Evolutionary conservation across 1,139 yeast species (phyloP).

Genomic region (Trichomonascaceae sp.): DNA sequence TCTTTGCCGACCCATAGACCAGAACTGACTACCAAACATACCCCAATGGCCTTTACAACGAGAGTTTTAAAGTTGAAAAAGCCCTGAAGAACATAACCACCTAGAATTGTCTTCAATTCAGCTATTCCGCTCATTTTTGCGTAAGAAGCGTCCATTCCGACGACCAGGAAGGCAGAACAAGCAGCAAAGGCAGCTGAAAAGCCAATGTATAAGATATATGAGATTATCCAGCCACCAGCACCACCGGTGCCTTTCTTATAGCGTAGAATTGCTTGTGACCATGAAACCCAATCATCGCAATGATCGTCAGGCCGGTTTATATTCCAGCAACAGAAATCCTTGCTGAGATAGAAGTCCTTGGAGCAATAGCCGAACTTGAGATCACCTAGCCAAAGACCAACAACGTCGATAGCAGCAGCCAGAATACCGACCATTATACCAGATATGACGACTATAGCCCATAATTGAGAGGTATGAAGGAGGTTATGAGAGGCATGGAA

Average conservation of each 20-base stretch:
- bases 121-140: slow-evolving; percentile 65
- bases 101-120: slow-evolving; percentile 57
- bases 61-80: slow-evolving; percentile 48
- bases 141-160: slow-evolving; percentile 38
- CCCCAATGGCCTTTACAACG: slow-evolving; percentile 46
- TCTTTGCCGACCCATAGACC: slow-evolving; percentile 92
- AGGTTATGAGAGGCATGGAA: neutral
- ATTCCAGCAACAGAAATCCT: slow-evolving; percentile 37
- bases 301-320: slow-evolving; percentile 24
- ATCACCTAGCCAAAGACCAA: slow-evolving; percentile 59
- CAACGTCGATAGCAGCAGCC: slow-evolving; percentile 55
- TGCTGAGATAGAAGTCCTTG: slow-evolving; percentile 34
- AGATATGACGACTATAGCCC: slow-evolving; percentile 54
- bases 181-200: slow-evolving; percentile 32
- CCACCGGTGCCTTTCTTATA: slow-evolving; percentile 17
- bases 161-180: slow-evolving; percentile 31
- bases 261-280: slow-evolving; percentile 34
- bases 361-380: slow-evolving; percentile 47
- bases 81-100: slow-evolving; percentile 47
- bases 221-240: slow-evolving; percentile 30
- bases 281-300: slow-evolving; percentile 39
- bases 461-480: slow-evolving; percentile 28
- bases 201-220: slow-evolving; percentile 33
- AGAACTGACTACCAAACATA: slow-evolving; percentile 64
- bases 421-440: slow-evolving; percentile 55